Evolutionary conservation across 148 eudicot genomes (phyloP), one percentile per base, ranked within the genome.

Genomic region (Drosera capensis): DNA sequence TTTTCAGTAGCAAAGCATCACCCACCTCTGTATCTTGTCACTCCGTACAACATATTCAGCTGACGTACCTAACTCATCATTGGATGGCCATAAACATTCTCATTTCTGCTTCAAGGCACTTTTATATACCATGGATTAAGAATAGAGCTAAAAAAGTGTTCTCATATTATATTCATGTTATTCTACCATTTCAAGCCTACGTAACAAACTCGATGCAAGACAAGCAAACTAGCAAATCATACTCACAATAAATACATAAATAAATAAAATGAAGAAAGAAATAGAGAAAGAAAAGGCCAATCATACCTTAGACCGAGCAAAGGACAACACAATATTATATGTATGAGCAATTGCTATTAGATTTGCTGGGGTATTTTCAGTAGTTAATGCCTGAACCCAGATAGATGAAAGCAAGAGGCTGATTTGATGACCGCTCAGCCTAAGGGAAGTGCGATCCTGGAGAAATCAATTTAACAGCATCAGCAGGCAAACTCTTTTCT

Each of bases 271-370:
- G n/a, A n/a, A n/a, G 9, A 0, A 39, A 41, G 21, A 41, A 20
- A 9, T 41, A 12, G 5, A 41, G 45, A 42, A 31, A 25, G 14
- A 12, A 36, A 2, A 41, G 21, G 20, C 23, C 23, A 24, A 52
- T 17, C 61, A 38, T 46, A 85, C 95, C 92, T 85, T 85, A 34
- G 74, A 65, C 48, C 75, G 62, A 24, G 80, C 72, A 61, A 78
- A 78, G 31, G 78, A 57, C 65, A 80, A 62, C 46, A 78, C 78
- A 41, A 75, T 62, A 55, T 70, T 70, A 61, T 69, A 85, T 43
- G 86, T 72, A 55, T 77, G 86, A 34, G 95, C 80, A 82, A 85
- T 72, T 6, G 95, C 80, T 67, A 80, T 86, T 45, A 85, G 80
- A 68, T 68, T 78, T 60, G 55, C 63, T 14, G 92, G 95, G 49